These are phyloP conservation scores for Fennellomyces sp. DNA, from an alignment of 371 early-diverging fungal genomes.

Conservation along the genomic window DNA sequence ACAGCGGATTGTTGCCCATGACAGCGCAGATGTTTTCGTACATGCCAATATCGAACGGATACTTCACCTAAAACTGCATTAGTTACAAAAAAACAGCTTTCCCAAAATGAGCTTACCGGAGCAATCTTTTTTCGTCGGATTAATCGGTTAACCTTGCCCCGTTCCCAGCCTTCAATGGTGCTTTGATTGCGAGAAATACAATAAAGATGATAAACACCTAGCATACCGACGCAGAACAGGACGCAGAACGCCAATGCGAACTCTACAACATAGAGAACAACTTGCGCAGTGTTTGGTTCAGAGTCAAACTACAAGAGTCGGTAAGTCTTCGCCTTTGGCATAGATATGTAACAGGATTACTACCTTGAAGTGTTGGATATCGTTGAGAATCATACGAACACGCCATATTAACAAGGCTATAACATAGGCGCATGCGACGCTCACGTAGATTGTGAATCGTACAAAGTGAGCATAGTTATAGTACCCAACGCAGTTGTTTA, in stretches of 20 bases:
- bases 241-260: constrained; percentile 72
- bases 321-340: no score
- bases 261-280: constrained; percentile 76
- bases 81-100: background rate
- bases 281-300: constrained; percentile 63
- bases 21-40: constrained; percentile 74
- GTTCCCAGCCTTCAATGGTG: constrained; percentile 90
- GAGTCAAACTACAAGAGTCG: constrained; percentile 37
- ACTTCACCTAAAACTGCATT: constrained; percentile 48
- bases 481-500: constrained; percentile 96
- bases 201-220: constrained; percentile 83
- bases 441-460: constrained; percentile 79
- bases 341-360: background rate
- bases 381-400: constrained; percentile 32
- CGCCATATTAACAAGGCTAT: constrained; percentile 35
- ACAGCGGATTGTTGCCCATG: constrained; percentile 67
- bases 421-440: constrained; percentile 56
- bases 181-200: constrained; percentile 86
- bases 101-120: constrained; percentile 38
- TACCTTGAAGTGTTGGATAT: constrained; percentile 42
- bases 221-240: constrained; percentile 78
- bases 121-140: constrained; percentile 62
- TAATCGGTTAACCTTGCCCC: constrained; percentile 79
- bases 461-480: constrained; percentile 87
- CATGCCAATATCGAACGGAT: constrained; percentile 93